Conservation (phyloP, 2,329 filamentous ascomycete genomes). For the Beauveria medogensis region DNA sequence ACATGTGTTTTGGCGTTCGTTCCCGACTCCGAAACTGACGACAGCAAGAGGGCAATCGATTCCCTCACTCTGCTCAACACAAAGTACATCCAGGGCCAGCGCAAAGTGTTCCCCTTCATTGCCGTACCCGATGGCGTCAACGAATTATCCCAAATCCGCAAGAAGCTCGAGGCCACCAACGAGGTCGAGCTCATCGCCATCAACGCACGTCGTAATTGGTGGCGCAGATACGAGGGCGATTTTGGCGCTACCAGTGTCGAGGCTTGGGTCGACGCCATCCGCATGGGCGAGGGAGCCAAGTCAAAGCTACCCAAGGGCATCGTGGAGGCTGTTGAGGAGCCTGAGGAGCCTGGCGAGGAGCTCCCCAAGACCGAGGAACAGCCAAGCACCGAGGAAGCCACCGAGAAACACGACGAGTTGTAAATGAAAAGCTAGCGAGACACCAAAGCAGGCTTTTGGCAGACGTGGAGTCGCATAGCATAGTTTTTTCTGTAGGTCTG, state of each 20-base stretch:
- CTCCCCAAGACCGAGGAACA: slow-evolving; percentile 13
- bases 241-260: slow-evolving; percentile 60
- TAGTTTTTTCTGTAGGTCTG: not conserved
- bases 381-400: slow-evolving; percentile 10
- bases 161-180: slow-evolving; percentile 48
- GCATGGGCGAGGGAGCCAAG: slow-evolving; percentile 80
- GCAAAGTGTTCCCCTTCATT: slow-evolving; percentile 76
- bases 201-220: slow-evolving; percentile 83
- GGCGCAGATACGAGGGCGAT: slow-evolving; percentile 60
- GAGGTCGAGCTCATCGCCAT: slow-evolving; percentile 69
- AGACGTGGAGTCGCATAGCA: not conserved
- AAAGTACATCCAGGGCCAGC: slow-evolving; percentile 60
- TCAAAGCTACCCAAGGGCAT: slow-evolving; percentile 60
- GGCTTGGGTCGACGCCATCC: slow-evolving; percentile 83
- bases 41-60: slow-evolving; percentile 48
- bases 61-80: slow-evolving; percentile 66
- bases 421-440: slow-evolving; percentile 20
- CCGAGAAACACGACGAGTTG: slow-evolving; percentile 39
- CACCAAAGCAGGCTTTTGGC: not conserved
- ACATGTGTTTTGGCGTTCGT: slow-evolving; percentile 77
- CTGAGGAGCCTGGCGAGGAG: slow-evolving; percentile 13
- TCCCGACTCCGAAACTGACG: slow-evolving; percentile 42
- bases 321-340: slow-evolving; percentile 34
- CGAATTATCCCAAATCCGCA: slow-evolving; percentile 33
- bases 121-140: slow-evolving; percentile 51